Base-by-base conservation (phyloP, 2,329 filamentous ascomycete species). In the Dactylonectria estremocensis region DNA sequence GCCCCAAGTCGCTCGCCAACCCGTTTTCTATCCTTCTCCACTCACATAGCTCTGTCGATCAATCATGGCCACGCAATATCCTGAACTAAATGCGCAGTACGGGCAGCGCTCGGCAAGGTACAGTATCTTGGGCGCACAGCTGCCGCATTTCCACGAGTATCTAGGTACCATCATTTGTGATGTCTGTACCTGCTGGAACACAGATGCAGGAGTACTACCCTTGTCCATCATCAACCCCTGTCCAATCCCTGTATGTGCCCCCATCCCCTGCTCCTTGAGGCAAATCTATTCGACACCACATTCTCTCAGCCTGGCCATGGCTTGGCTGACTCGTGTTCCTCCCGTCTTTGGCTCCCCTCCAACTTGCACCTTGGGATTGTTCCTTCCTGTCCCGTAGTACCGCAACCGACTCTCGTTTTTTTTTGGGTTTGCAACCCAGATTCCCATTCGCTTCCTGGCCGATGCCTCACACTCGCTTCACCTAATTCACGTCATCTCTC, bases 281-380 rank as follows among this genome's bases (percentile, higher is more conserved):
- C 59, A 66, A 60, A 70, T 72, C 59, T 55, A 74, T 71, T 66
- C 63, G 66, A 69, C 58, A 57, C 64, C 48, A 62, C 65, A 64
- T 59, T 68, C 61, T 61, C 62, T 61, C 49, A 64, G 37, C 66
- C 65, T 60, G 55, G 54, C 28, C 48, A 48, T 54, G 53, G 45
- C 59, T 63, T 67, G 60, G 65, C 54, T 53, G 61, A 64, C 69
- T 74, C 72, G 71, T 73, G 70, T 74, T 61, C 50, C 64, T 28
- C 48, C 49, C 49, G 31, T 52, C 49, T 60, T 33, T 67, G 20
- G n/a, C 40, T 37, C n/a, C 49, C 43, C 49, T 63, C 50, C 49
- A 56, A 22, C 57, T 49, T 53, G 48, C 37, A 43, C 16, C 46
- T 53, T 53, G 53, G 43, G 46, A 20, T 50, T 53, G 18, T 52